phyloP scores from a whole-genome alignment of 176 grass and related monocot species.

The Eremochloa ophiuroides region DNA sequence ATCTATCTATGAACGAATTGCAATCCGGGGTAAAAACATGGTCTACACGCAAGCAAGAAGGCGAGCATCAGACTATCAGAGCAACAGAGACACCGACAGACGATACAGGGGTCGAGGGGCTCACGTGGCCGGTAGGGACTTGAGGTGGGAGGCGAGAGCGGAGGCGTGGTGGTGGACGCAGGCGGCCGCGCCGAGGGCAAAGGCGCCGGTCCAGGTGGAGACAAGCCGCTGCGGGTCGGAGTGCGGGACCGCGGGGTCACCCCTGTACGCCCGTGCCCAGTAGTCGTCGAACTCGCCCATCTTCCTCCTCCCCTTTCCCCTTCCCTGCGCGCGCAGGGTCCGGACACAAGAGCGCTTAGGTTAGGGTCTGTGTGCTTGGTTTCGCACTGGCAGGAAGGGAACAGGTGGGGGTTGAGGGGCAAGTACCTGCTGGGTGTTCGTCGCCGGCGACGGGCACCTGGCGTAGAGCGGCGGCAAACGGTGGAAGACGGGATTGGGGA shows the following conservation, averaged over 20 bases:
- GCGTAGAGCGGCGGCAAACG: not conserved
- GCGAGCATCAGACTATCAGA: not conserved
- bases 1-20: not conserved
- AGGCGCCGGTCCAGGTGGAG: conserved; percentile 60
- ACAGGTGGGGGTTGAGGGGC: not conserved
- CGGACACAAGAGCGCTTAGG: not conserved
- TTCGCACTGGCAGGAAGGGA: not conserved
- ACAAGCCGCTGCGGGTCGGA: conserved; percentile 62
- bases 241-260: conserved; percentile 83
- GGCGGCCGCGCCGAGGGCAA: conserved; percentile 65
- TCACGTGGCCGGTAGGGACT: conserved; percentile 32
- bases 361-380: not conserved
- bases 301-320: not conserved
- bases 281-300: conserved; percentile 73
- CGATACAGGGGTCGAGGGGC: not conserved
- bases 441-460: not conserved
- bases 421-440: not conserved
- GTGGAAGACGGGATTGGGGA: not conserved
- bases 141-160: conserved; percentile 38
- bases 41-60: not conserved
- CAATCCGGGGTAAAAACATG: not conserved
- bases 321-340: not conserved
- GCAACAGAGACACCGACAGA: not conserved
- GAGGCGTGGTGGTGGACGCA: conserved; percentile 71
- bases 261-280: conserved; percentile 68